Evolutionary conservation across 768 basidiomycete genomes (phyloP), one percentile per base, ranked within the genome.

Genomic region (Tulasnella sp.): DNA sequence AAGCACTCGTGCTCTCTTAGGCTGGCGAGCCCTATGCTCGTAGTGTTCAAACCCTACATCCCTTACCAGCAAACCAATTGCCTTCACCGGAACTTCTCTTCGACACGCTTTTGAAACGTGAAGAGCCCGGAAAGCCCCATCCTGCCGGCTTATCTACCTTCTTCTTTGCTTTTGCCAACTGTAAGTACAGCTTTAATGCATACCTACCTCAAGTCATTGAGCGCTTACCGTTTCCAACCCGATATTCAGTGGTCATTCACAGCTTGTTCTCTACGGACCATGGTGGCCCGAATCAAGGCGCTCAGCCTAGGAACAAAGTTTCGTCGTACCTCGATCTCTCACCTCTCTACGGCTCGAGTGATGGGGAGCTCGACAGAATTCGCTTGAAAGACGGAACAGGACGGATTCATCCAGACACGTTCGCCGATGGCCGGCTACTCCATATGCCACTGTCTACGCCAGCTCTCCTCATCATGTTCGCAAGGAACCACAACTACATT

Each of bases 391-490:
- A 76, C 74, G 92, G 92, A 6, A 84, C 85, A 19, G 92, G 92
- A 0, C 78, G 83, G 32, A 81, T 94, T 6, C 80, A 83, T 74
- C 89, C 88, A 1, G 92, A 94, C 72, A 82, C 84, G 0, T 94
- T 94, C 77, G 87, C 90, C 0, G 93, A 94, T 77, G 89, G 92
- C 74, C 83, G 92, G 42, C 80, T 94, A 5, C 81, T 92, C 26
- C 82, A 91, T 8, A 86, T 94, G n/a, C 92, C 92, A 1, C 92
- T 92, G 0, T 88, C 87, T 0, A 87, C 88, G 67, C 87, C 89
- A 73, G 87, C 84, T 4, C 78, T 94, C n/a, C 83, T 94, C 26
- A 85, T 94, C n/a, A 78, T 92, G n/a, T 94, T 94, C 84, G 91
- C 84, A 77, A 85, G 92, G n/a, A 94, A 94, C 74, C 92, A 77